Base-by-base conservation (phyloP, 176 grass and related monocot species). In the Ampelocalamus luodianensis region DNA sequence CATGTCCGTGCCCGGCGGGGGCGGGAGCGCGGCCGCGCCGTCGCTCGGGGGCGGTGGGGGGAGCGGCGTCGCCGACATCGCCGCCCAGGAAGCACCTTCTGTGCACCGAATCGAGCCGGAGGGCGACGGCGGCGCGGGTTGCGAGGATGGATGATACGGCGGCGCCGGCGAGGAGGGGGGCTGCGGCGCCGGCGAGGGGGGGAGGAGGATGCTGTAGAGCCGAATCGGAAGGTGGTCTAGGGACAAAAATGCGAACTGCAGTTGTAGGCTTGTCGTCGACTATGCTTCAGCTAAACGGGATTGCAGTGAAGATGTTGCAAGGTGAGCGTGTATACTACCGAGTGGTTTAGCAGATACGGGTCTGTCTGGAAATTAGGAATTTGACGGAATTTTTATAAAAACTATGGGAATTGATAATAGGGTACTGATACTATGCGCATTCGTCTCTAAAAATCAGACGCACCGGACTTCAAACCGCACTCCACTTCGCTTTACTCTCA, bases 1-100 rank as follows among this genome's bases (percentile, higher is more conserved):
- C 96, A 98, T 98, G 91, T 95, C 96, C 36, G 96, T 98, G 45
- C 96, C 96, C 38, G 96, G 96, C 14, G 93, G 93, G 10, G 91
- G 65, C 14, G 88, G 93, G 59, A 79, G 74, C 26, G 84, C 66
- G 14, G 79, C 90, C 2, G 90, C 71, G 40, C 83, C 81, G 13
- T 91, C 96, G 85, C 68, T 90, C 78, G 72, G 90, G 16, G 72
- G 79, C 24, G 72, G 82, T 5, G 87, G 82, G 20, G 91, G 93
- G 3, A 89, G 81, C 70, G 87, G 92, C 43, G 90, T 90, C 70
- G 90, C 79, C 23, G 91, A 82, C 95, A 95, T 98, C 37, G 76
- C 79, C 54, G 59, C 37, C 71, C 3, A 12, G 64, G 34, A 32
- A 66, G 71, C 9, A n/a, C 4, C 61, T 20, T 67, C 18, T 2